Percentiles rank a stretch among this genome's conserved stretches.
These are phyloP conservation scores for Pichia cephalocereana DNA, from an alignment of 805 yeast genomes.

Conservation along the genomic window DNA sequence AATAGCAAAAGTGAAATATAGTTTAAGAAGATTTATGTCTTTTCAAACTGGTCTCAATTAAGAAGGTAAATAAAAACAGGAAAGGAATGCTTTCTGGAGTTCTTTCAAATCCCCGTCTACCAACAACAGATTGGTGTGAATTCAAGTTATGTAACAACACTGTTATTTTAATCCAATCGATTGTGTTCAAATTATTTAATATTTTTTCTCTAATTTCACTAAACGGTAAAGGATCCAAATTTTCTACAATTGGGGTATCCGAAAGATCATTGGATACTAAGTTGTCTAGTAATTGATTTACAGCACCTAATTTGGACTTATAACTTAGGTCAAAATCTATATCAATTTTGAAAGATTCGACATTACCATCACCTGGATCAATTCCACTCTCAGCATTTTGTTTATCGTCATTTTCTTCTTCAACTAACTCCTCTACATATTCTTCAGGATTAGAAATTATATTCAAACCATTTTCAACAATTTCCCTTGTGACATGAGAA, in stretches of 20 bases:
- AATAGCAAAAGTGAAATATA: not conserved
- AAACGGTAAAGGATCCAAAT: constrained; percentile 18
- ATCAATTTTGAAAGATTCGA: constrained; percentile 5
- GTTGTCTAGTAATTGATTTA: not conserved
- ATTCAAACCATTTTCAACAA: constrained; percentile 20
- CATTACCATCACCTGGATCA: not conserved
- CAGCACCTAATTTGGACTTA: constrained; percentile 2
- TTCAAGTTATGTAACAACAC: constrained; percentile 63
- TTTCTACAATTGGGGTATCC: constrained; percentile 7
- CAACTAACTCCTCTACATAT: not conserved
- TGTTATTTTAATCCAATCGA: constrained; percentile 74
- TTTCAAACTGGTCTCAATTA: constrained; percentile 1
- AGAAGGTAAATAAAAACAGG: constrained; percentile 35
- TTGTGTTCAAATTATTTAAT: constrained; percentile 43
- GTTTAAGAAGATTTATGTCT: not conserved
- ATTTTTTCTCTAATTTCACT: constrained; percentile 26
- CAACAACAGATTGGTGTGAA: constrained; percentile 82
- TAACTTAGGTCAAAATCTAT: constrained; percentile 9
- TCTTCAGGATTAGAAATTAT: constrained; percentile 3
- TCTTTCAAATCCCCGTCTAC: constrained; percentile 55
- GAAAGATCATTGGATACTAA: constrained; percentile 3
- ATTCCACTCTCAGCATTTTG: not conserved
- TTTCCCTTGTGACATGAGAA: constrained; percentile 22
- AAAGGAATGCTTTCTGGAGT: constrained; percentile 44
- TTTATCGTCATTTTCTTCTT: not conserved